These are phyloP conservation scores for Aspergillus saccharolyticus DNA, from an alignment of 495 filamentous ascomycete genomes.

Conservation along the genomic window DNA sequence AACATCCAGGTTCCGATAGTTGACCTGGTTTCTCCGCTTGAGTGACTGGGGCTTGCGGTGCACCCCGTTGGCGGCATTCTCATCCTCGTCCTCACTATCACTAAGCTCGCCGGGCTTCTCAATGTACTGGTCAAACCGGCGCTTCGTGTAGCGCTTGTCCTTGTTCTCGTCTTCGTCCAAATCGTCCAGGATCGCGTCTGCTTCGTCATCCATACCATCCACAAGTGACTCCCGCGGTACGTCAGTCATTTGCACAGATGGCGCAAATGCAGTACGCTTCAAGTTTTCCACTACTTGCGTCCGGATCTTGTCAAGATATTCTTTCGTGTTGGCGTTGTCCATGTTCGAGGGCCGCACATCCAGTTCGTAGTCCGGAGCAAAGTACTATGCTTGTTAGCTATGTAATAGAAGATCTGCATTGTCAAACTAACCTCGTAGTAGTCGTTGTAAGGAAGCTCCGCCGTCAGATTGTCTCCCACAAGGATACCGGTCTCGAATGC, in stretches of 20 bases:
- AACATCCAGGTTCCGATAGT: constrained; percentile 61
- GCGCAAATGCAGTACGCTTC: constrained; percentile 77
- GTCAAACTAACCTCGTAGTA: constrained; percentile 80
- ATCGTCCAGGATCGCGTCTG: constrained; percentile 84
- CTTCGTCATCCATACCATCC: constrained; percentile 70
- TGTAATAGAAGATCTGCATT: neutral
- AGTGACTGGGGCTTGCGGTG: constrained; percentile 54
- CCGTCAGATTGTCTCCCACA: constrained; percentile 71
- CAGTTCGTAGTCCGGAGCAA: constrained; percentile 92
- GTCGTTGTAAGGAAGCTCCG: constrained; percentile 91
- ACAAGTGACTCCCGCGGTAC: constrained; percentile 71
- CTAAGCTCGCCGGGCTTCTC: constrained; percentile 69
- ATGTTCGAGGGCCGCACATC: constrained; percentile 95
- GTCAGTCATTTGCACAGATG: constrained; percentile 91
- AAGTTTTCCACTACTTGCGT: constrained; percentile 89
- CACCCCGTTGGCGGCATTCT: constrained; percentile 68
- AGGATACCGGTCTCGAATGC: constrained; percentile 92
- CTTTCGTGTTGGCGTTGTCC: constrained; percentile 94
- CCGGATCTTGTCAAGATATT: constrained; percentile 96
- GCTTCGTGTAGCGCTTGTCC: constrained; percentile 77
- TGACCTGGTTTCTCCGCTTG: constrained; percentile 63
- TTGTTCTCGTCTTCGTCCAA: constrained; percentile 86
- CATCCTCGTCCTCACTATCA: constrained; percentile 87
- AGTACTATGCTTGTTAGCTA: constrained; percentile 61
- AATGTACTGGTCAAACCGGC: constrained; percentile 74